Conservation (phyloP, 202 grass and related monocot genomes). For the Panicum hallii region DNA sequence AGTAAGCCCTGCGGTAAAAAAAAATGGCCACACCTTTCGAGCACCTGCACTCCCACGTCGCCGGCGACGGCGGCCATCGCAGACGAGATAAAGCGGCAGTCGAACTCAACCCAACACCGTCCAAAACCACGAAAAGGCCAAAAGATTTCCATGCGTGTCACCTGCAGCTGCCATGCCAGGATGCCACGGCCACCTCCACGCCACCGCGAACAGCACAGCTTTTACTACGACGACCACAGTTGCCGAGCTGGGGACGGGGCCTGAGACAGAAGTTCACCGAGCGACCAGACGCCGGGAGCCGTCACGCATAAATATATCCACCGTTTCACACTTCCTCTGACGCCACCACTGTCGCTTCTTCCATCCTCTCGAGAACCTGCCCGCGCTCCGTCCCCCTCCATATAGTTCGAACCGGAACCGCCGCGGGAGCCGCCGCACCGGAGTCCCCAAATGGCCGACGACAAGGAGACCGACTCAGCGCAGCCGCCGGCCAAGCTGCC, state of each 20-base stretch:
- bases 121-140: background rate
- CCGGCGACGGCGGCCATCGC: background rate
- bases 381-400: background rate
- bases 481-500: slow-evolving; percentile 65
- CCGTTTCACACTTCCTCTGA: slow-evolving; percentile 44
- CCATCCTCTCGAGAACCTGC: slow-evolving; percentile 37
- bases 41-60: too few relatives aligned
- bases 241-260: background rate
- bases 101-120: background rate
- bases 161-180: slow-evolving; percentile 15
- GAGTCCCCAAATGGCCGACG: slow-evolving; percentile 49
- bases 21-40: too few relatives aligned
- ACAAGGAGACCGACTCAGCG: slow-evolving; percentile 58
- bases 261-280: slow-evolving; percentile 1
- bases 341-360: slow-evolving; percentile 24
- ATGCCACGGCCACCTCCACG: slow-evolving; percentile 27
- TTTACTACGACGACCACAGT: background rate
- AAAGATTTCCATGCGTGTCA: slow-evolving; percentile 38
- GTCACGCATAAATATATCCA: slow-evolving; percentile 44
- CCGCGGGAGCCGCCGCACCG: background rate
- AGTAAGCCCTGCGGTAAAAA: too few relatives aligned
- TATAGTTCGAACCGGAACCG: slow-evolving; percentile 23
- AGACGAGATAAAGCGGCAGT: background rate
- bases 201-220: slow-evolving; percentile 24
- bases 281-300: slow-evolving; percentile 42